Evolutionary conservation across 768 basidiomycete species (phyloP), one percentile per base, ranked within the genome.

Genomic region (Zangia roseola): DNA sequence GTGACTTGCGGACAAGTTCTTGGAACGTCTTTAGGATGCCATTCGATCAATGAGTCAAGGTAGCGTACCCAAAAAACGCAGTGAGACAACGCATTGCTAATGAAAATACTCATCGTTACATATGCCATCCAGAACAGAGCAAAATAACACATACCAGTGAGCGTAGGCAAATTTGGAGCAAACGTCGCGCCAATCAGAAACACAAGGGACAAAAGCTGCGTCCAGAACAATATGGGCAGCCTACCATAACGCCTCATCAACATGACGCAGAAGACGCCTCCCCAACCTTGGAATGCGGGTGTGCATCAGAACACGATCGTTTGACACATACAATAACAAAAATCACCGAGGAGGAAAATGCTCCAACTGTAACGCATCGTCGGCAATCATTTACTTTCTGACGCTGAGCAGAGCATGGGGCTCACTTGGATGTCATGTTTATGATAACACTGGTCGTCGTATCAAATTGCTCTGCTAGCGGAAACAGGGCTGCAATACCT

Each of bases 1-100:
- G 72, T 76, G 37, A 74, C 77, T 50, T 80, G 79, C 2, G 79
- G 79, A 39, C 77, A 79, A 4, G 80, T n/a, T 77, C 17, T 76
- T 47, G 41, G 28, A 46, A 47, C 2, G 0, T 5, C 1, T 25
- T 53, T 17, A 51, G 40, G 14, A 38, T 10, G 6, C 2, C 5
- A 37, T 31, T 20, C 13, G 6, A 40, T 6, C 3, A 40, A 43
- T 36, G 8, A 38, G 21, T 2, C 21, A 24, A 14, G 31, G 37
- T 10, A 12, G 2, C 61, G 6, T 56, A 66, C 64, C 67, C 67
- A 24, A 66, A 68, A 43, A 66, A 66, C 5, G 50, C 67, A 0
- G 64, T 69, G 10, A 66, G 53, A 41, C 67, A 66, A 16, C 64
- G 64, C 64, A 66, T 66, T 6, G 53, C 64, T 68, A 44, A 40